Evolutionary conservation across 441 rosid species (phyloP), one percentile per base, ranked within the genome.

Genomic region (Populus trichocarpa): DNA sequence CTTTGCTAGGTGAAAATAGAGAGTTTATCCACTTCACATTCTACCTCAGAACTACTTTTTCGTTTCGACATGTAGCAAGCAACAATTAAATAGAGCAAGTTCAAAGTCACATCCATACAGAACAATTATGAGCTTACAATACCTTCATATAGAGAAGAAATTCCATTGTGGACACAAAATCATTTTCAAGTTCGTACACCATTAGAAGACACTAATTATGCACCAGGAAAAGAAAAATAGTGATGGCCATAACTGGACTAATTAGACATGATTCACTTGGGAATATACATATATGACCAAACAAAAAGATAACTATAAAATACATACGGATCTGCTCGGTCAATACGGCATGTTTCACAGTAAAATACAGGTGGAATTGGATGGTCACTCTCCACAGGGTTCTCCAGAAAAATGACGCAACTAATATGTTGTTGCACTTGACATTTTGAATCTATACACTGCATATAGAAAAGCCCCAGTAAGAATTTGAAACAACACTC

Each of bases 281-380:
- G 33, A 65, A 23, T 6, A 25, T 2, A 23, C 9, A n/a, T 10
- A 16, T 14, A 69, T 22, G 63, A 67, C 59, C 32, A 13, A n/a
- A 40, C 46, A 70, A 36, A 70, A 70, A 13, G 14, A 22, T 40
- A 22, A 40, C 25, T 22, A 35, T 22, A 23, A 53, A 71, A 81
- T 82, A 83, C 95, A 33, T 90, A 93, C 98, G 98, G 98, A 75
- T 93, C 98, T 73, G 95, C 94, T 67, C 95, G 92, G 61, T 83
- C 80, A 76, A 93, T 93, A 70, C 98, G 92, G 76, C 98, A 93
- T 73, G 88, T 76, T 81, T 92, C 98, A 80, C 98, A 93, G 79
- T 88, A 93, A 84, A 90, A 93, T 65, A 81, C 33, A 66, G 92
- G 89, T 61, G 98, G 93, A 84, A 85, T 68, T 61, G 79, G 87